Evolutionary conservation across 2,329 filamentous ascomycete genomes (phyloP), one percentile per base, ranked within the genome.

Genomic region (Alternaria infectoria): DNA sequence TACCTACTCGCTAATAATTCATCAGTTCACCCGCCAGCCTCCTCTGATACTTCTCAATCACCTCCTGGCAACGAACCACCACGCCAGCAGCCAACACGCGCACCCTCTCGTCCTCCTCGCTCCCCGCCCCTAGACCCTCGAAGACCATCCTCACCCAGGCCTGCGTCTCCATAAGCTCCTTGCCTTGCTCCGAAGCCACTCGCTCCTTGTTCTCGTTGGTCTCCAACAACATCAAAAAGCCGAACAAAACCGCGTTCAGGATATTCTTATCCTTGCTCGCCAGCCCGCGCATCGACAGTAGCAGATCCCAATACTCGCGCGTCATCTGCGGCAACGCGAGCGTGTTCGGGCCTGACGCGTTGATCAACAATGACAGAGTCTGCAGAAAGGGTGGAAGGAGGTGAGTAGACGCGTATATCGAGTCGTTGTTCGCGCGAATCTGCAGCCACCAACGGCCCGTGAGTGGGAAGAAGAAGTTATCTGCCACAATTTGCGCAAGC

Each of bases 61-160:
- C 89, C 79, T 97, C 94, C 50, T 90, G 87, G 69, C 93, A 84
- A 74, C 90, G 90, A 32, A 98, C 87, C 71, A 96, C 79, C 54
- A 93, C 89, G 0, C 90, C 91, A 0, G 93, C 93, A 5, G 92
- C 90, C 72, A 96, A 75, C 82, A 89, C 92, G 82, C 93, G 91
- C 30, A 95, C 88, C 65, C 91, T 89, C 62, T 91, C 92, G 77
- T 96, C 93, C 76, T 97, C 91, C 47, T 85, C 83, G 77, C 62
- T 64, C 76, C 79, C 52, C 83, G 83, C 63, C 61, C 67, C 65
- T 54, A 80, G 58, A 36, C 74, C 72, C 57, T 91, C 88, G 79
- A 97, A 96, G 2, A 97, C 86, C 58, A 85, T 84, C 46, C 89
- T 86, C 2, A 92, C 91, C 96, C 96, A 99, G 74, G 93, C 91